Evolutionary conservation across 805 yeast species (phyloP).

Genomic region (Cyberlindnera saturnus): DNA sequence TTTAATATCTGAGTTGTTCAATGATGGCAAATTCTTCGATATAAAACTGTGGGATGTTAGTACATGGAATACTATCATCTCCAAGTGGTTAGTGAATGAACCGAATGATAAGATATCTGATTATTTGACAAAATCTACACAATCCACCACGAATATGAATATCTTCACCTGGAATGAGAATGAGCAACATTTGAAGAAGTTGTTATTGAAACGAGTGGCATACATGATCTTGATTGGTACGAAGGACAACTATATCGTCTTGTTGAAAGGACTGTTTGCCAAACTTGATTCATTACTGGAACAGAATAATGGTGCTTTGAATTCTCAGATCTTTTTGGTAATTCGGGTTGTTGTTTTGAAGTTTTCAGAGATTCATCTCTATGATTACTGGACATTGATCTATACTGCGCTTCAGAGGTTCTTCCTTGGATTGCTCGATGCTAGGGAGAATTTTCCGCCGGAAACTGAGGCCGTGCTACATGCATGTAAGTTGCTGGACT

Average conservation of each 20-base stretch:
- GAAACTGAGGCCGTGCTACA: conserved; percentile 41
- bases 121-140: conserved; percentile 33
- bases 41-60: conserved; percentile 24
- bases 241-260: conserved; percentile 44
- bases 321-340: conserved; percentile 44
- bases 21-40: conserved; percentile 53
- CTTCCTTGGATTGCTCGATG: conserved; percentile 33
- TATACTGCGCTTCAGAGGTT: conserved; percentile 53
- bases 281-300: conserved; percentile 37
- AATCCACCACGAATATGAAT: conserved; percentile 44
- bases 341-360: conserved; percentile 61
- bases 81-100: conserved; percentile 60
- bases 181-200: conserved; percentile 51
- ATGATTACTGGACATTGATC: conserved; percentile 64
- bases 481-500: conserved; percentile 76
- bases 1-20: conserved; percentile 55
- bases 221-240: conserved; percentile 61
- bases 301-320: conserved; percentile 28
- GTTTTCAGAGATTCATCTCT: conserved; percentile 57
- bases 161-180: conserved; percentile 67
- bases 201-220: conserved; percentile 54
- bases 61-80: conserved; percentile 51
- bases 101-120: conserved; percentile 51
- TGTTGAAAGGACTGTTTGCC: conserved; percentile 42
- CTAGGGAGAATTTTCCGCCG: conserved; percentile 24